Base-by-base conservation (phyloP, 2,329 filamentous ascomycete species). In the Hymenoscyphus scutula region DNA sequence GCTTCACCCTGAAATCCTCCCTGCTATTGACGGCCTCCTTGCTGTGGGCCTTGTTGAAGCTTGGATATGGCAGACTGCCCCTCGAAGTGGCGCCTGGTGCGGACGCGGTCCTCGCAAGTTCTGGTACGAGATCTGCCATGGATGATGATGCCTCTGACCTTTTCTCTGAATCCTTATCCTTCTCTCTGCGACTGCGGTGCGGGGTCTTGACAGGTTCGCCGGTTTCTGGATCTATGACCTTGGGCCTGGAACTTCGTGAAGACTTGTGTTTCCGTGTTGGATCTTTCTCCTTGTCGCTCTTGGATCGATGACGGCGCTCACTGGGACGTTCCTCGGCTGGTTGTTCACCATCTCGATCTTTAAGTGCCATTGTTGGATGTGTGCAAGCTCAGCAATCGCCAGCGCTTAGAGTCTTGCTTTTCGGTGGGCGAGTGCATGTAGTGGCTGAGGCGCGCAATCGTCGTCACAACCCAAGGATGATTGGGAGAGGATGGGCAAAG, bases 31-130 rank as follows among this genome's bases (percentile, higher is more conserved):
- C 85, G 53, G 87, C 85, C 78, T 97, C 94, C 76, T 92, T 95
- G 80, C 92, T 96, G 76, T 96, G 91, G 13, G 90, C 90, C 77
- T 96, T 97, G 77, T 90, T 95, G 76, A 96, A 92, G 11, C 83
- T 82, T 1, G 92, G 91, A 74, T 97, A 96, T 6, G 91, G 89
- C 51, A 90, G 74, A 64, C 70, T 73, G 61, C 65, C 69, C 63
- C 71, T 69, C 15, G 72, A 74, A 3, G 67, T 68, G 19, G 71
- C 62, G 29, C 72, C 72, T 53, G 71, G 69, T 11, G 73, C 68
- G 59, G 71, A 73, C n/a, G 73, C 66, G 10, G 72, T 74, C 53
- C 73, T 65, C 58, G 72, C 62, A 45, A 83, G 73, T 70, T 81
- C 80, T 25, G 80, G 80, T 13, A 82, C 79, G 54, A 84, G 73